Base-by-base conservation (phyloP, 2,329 filamentous ascomycete genomes). In the Phaeosphaeriaceae sp. region DNA sequence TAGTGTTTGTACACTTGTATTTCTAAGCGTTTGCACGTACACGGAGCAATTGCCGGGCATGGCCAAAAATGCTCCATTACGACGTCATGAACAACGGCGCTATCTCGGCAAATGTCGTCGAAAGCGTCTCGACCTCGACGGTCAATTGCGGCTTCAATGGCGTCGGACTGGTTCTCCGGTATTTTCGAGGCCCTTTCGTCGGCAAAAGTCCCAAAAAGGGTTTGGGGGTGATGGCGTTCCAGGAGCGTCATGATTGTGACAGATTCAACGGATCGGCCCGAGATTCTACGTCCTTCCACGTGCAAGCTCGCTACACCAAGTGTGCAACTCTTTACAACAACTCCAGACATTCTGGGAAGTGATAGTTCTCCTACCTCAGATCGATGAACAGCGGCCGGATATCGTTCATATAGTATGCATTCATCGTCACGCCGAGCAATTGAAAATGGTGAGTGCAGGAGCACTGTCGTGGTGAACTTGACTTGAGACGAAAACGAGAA, bases 1-100 rank as follows among this genome's bases (percentile, higher is more conserved):
- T n/a, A n/a, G n/a, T n/a, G n/a, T n/a, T n/a, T n/a, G n/a, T n/a
- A n/a, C n/a, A n/a, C n/a, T 13, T 49, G 54, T 41, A 57, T 57
- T 57, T 57, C 54, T 57, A 57, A 57, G 44, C 49, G 40, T 25
- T 25, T 50, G 47, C 46, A 54, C 24, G 33, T 27, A 51, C 13
- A 41, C 36, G 25, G 7, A 17, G 36, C 13, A 42, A 44, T n/a
- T 7, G 20, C 25, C 49, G 36, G 42, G 13, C 10, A 22, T 13
- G 5, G 10, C 22, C 49, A 36, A 22, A 27, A 33, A 7, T 25
- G 24, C 20, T 45, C 20, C 45, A 40, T 42, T 13, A 40, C 54
- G 46, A 53, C 49, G 50, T 44, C 48, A 56, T 53, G 51, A 40
- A 46, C 17, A 21, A 47, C 54, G 49, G 54, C 21, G 42, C 21